Base-by-base conservation (phyloP, 805 yeast genomes). In the Zygosaccharomyces gambellarensis region DNA sequence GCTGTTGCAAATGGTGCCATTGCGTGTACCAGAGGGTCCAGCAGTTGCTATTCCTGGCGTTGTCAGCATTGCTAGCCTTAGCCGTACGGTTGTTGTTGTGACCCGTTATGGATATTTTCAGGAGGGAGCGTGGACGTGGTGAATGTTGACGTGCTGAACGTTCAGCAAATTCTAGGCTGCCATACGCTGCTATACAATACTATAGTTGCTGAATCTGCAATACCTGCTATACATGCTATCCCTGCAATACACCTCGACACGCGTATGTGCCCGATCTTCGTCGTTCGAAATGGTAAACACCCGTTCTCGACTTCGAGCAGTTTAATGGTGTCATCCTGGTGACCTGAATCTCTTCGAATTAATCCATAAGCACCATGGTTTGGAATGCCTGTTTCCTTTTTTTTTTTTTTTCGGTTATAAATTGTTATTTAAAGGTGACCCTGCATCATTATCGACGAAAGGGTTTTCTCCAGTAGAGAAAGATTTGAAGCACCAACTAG, bases 11-110 rank as follows among this genome's bases (percentile, higher is more conserved):
- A 25, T 25, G 28, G 28, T 25, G 28, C 9, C 28, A 25, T 8
- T 25, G 28, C 28, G 28, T 25, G 28, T 25, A 25, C 28, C 9
- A 25, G 28, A 25, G 28, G 28, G 28, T 25, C 28, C 28, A 25
- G 9, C 28, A 25, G 9, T 25, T 25, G 28, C 28, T 25, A 25
- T 25, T 25, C 9, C 28, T 8, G 28, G 28, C 28, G 9, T 25
- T 25, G 28, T 8, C 28, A 25, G 22, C 9, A 14, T 10, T 34
- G 11, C 38, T 34, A 21, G 38, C 17, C 14, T 34, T 14, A 34
- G 38, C 38, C 38, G 38, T 34, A 34, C 11, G n/a, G 38, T 34
- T 34, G 38, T 34, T 34, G 38, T 34, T 34, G 14, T 34, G 38
- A 34, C 38, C 38, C 17, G 9, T 7, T 34, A 9, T 14, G 11